Evolutionary conservation across 2,329 filamentous ascomycete genomes (phyloP), one percentile per base, ranked within the genome.

Genomic region (Fusarium austroafricanum): DNA sequence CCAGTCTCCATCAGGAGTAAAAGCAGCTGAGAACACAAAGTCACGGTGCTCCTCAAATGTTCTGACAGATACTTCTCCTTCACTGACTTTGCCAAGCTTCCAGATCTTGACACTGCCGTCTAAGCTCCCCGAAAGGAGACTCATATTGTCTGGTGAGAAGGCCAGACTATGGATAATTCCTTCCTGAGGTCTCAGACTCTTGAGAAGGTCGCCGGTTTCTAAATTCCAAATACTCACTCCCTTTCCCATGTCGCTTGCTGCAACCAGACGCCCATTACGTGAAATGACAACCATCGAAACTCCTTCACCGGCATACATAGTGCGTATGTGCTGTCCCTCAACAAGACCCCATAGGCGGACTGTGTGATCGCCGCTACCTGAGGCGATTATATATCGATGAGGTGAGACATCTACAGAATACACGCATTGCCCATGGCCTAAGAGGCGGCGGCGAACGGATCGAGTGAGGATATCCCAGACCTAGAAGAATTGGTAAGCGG

Each of bases 401-500:
- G 4, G n/a, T 7, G n/a, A 14, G 3, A 39, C 17, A 18, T 39
- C 37, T 3, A 39, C n/a, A 2, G 37, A 6, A 21, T 39, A 39
- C 12, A 39, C 18, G 6, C 37, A 20, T 39, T 39, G 10, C 3
- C 18, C n/a, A 20, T 39, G 37, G 4, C 37, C 37, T 6, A 7
- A 6, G 4, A 28, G 7, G 10, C 4, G 15, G 9, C 10, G 5
- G 9, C 3, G 7, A 18, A n/a, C 2, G 7, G 9, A 17, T 7
- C 40, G 6, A 28, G 46, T 20, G 20, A 20, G 15, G 7, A 50
- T 28, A 5, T 50, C 5, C 46, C 33, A 50, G 6, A 50, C n/a
- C 46, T 50, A 23, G 6, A 8, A 7, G 12, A 4, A 12, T 39
- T 39, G 11, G 37, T 39, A 39, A 39, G 17, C 2, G n/a, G 17